phyloP scores from a whole-genome alignment of 345 rosid species.

The Gossypium longicalyx region DNA sequence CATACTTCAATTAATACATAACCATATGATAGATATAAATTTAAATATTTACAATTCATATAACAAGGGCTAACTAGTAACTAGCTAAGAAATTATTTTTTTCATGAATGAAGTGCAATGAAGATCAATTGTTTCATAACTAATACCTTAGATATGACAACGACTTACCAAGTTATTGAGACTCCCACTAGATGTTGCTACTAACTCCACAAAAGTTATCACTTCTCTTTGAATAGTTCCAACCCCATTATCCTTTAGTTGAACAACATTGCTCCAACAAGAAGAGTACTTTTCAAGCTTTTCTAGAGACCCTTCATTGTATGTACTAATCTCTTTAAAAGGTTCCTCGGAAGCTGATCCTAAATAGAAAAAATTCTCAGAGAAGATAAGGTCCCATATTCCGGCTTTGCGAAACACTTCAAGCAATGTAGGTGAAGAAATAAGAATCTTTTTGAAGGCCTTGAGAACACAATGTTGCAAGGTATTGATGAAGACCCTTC shows the following conservation, averaged over 20 bases:
- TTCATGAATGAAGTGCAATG: conserved; percentile 2
- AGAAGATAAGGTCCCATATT: conserved; percentile 71
- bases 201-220: conserved; percentile 56
- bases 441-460: conserved; percentile 52
- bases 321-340: conserved; percentile 25
- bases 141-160: conserved; percentile 1
- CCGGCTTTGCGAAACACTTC: conserved; percentile 59
- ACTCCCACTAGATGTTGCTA: conserved; percentile 52
- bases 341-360: conserved; percentile 34
- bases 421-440: conserved; percentile 41
- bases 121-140: neutral
- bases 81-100: neutral
- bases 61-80: neutral
- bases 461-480: conserved; percentile 52
- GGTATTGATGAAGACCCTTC: conserved; percentile 45
- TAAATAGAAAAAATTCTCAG: conserved; percentile 63
- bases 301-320: conserved; percentile 18
- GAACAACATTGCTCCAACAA: conserved; percentile 19
- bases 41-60: neutral
- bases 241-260: conserved; percentile 26
- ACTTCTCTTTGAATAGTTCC: conserved; percentile 54
- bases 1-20: neutral
- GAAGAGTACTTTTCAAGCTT: conserved; percentile 25
- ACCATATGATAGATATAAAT: neutral
- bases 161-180: conserved; percentile 51